Conservation (phyloP, 202 grass and related monocot species). For the Musa balbisiana region DNA sequence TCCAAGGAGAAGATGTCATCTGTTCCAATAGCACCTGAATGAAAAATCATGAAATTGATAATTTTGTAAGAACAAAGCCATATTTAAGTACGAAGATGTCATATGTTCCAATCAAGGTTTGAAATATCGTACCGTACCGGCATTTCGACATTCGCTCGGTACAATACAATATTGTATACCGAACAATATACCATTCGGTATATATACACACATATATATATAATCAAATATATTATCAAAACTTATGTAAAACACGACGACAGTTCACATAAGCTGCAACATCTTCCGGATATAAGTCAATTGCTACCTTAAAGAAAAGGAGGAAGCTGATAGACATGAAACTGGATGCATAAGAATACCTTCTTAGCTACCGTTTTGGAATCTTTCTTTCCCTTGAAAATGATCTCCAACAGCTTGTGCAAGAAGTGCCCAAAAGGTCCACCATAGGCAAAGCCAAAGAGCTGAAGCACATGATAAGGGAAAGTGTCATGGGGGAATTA, state of each 20-base stretch:
- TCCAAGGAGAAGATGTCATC: slow-evolving; percentile 70
- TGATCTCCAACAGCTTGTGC: slow-evolving; percentile 73
- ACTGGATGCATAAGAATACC: slow-evolving; percentile 29
- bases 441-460: slow-evolving; percentile 80
- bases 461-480: slow-evolving; percentile 22
- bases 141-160: too few relatives aligned
- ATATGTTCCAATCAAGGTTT: slow-evolving; percentile 75
- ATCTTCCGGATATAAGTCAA: too few relatives aligned
- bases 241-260: too few relatives aligned
- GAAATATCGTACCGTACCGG: too few relatives aligned
- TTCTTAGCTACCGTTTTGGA: slow-evolving; percentile 91
- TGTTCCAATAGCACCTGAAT: slow-evolving; percentile 76
- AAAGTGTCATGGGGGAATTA: too few relatives aligned
- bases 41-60: slow-evolving; percentile 7
- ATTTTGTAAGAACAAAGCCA: neutral
- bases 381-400: slow-evolving; percentile 91
- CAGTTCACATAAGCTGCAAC: too few relatives aligned
- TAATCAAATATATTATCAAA: too few relatives aligned
- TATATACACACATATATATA: too few relatives aligned
- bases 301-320: neutral
- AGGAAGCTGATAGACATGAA: neutral
- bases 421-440: slow-evolving; percentile 85
- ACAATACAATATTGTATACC: too few relatives aligned
- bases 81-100: slow-evolving; percentile 31
- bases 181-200: too few relatives aligned